phyloP scores from a whole-genome alignment of 495 filamentous ascomycete species.

The Aspergillus olivimuriae region DNA sequence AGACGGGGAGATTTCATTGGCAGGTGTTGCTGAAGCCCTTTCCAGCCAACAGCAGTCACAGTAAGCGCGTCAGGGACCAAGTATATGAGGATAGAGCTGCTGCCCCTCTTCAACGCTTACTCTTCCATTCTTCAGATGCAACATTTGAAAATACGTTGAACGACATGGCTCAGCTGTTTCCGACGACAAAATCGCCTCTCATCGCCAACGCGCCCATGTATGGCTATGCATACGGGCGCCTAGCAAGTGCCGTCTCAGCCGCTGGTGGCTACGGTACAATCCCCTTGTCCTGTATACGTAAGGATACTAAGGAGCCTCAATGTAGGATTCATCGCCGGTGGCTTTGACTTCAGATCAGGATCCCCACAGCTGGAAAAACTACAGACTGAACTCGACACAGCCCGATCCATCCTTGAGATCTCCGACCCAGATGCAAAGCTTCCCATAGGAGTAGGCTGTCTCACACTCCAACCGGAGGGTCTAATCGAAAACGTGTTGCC shows the following conservation, averaged over 20 bases:
- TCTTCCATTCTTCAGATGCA: not conserved
- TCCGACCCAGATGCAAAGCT: not conserved
- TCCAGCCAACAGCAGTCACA: too few species aligned
- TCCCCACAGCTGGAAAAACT: not conserved
- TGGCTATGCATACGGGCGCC: not conserved
- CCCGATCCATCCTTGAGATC: not conserved
- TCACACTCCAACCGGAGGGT: not conserved
- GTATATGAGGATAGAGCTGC: not conserved
- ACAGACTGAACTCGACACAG: not conserved
- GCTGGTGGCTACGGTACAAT: not conserved
- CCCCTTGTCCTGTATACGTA: not conserved
- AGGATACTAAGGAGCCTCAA: not conserved
- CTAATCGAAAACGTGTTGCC: not conserved
- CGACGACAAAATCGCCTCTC: not conserved
- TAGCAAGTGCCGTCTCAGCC: not conserved
- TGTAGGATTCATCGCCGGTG: not conserved
- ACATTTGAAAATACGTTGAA: too few species aligned
- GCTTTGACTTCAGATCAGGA: not conserved
- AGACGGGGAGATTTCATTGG: not conserved
- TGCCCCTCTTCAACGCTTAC: not conserved
- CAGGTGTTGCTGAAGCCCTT: too few species aligned
- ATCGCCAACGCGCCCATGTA: slow-evolving; percentile 1
- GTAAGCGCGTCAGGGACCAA: not conserved
- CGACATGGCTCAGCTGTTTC: not conserved
- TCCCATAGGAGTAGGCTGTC: not conserved